Percentiles rank a stretch among this genome's conserved stretches.
phyloP scores from a whole-genome alignment of 805 yeast genomes.

The Candida loeiensis region DNA sequence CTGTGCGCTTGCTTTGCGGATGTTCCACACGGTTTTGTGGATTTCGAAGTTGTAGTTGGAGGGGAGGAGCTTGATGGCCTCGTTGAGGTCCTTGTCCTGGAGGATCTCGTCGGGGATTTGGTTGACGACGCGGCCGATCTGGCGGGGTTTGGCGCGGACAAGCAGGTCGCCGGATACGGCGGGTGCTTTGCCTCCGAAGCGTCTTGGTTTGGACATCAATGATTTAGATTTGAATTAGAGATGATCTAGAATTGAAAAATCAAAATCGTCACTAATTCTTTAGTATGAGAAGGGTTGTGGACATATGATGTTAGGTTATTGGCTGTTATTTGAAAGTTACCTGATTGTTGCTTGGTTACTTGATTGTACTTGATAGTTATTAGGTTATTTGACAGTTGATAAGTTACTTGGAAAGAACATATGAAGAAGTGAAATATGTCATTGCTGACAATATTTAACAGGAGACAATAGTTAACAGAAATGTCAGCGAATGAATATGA shows the following conservation, averaged over 20 bases:
- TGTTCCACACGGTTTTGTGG: constrained; percentile 94
- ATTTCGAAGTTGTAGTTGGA: constrained; percentile 93
- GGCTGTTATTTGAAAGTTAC: too few relatives aligned
- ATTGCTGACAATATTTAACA: too few relatives aligned
- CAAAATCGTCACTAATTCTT: too few relatives aligned
- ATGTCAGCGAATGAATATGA: too few relatives aligned
- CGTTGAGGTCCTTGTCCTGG: constrained; percentile 75
- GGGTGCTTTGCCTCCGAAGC: constrained; percentile 54
- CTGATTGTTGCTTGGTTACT: too few relatives aligned
- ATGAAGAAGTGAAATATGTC: too few relatives aligned
- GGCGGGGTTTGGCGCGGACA: constrained; percentile 16
- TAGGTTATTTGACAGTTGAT: too few relatives aligned
- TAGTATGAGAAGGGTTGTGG: too few relatives aligned
- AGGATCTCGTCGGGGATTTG: constrained; percentile 87
- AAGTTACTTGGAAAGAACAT: too few relatives aligned
- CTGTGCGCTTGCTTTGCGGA: constrained; percentile 66
- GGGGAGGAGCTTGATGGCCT: constrained; percentile 78
- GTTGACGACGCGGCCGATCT: constrained; percentile 62
- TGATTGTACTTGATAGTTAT: too few relatives aligned
- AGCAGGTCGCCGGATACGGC: constrained; percentile 13
- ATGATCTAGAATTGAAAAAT: neutral
- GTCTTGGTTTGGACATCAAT: constrained; percentile 34
- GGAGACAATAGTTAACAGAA: too few relatives aligned
- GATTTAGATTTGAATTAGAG: neutral
- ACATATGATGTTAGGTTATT: too few relatives aligned